Conservation (phyloP, 495 filamentous ascomycete genomes). For the Pyrenula massariospora region DNA sequence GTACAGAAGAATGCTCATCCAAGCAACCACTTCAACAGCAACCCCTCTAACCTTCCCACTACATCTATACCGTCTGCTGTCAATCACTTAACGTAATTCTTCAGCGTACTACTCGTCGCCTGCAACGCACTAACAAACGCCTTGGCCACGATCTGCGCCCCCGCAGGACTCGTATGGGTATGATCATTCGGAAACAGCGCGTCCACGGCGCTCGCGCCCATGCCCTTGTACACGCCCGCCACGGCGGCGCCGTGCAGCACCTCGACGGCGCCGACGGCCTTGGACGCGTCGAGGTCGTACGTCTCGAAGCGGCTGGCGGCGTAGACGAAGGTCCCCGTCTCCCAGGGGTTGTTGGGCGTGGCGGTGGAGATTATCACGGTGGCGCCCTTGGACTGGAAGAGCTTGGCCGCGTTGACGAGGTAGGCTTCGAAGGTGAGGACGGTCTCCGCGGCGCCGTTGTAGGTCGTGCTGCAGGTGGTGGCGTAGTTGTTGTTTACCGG, state of each 20-base stretch:
- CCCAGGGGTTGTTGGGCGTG: conserved; percentile 55
- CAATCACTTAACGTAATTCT: conserved; percentile 19
- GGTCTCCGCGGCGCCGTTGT: conserved; percentile 38
- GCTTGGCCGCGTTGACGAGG: conserved; percentile 38
- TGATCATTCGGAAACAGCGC: conserved; percentile 49
- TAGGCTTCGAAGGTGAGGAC: conserved; percentile 48
- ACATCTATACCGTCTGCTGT: too few species aligned
- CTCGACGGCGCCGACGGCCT: conserved; percentile 32
- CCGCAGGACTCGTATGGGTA: conserved; percentile 50
- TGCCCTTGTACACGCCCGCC: conserved; percentile 33
- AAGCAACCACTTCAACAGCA: too few species aligned
- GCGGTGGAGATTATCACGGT: conserved; percentile 48
- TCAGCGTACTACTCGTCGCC: conserved; percentile 25
- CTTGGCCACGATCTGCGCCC: conserved; percentile 44
- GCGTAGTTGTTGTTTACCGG: conserved; percentile 33
- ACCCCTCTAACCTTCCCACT: too few species aligned
- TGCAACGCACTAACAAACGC: conserved; percentile 51
- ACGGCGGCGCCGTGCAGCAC: conserved; percentile 51
- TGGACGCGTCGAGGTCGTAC: conserved; percentile 41
- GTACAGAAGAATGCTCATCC: too few species aligned
- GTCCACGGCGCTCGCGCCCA: conserved; percentile 32
- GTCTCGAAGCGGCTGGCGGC: conserved; percentile 39
- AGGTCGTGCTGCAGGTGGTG: conserved; percentile 34
- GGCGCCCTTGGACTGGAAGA: conserved; percentile 46
- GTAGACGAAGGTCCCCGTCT: conserved; percentile 34